Evolutionary conservation across 192 early-diverging fungal species (phyloP).

Genomic region (Rhizophlyctis rosea): DNA sequence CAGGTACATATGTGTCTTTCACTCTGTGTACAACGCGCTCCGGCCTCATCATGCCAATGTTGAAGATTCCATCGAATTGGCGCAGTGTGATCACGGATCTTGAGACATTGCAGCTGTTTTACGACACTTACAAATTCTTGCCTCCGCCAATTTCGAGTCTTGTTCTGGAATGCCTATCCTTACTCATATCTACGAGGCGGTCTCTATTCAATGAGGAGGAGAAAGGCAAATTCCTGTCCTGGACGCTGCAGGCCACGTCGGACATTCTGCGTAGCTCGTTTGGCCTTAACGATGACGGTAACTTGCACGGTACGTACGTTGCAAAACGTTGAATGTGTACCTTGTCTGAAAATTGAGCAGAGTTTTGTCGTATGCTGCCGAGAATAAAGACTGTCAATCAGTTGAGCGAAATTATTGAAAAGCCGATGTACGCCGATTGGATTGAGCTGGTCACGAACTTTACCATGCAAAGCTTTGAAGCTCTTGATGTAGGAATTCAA

Average conservation of each 20-base stretch:
- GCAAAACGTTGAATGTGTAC: neutral
- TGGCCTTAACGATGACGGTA: conserved; percentile 69
- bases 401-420: conserved; percentile 74
- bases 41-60: neutral
- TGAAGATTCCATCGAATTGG: conserved; percentile 78
- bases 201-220: conserved; percentile 81
- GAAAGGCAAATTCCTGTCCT: conserved; percentile 63
- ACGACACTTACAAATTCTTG: conserved; percentile 62
- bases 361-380: conserved; percentile 78
- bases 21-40: neutral
- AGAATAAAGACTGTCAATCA: conserved; percentile 81
- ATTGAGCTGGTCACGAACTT: conserved; percentile 62
- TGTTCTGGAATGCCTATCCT: conserved; percentile 74
- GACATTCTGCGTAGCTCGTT: conserved; percentile 60
- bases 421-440: conserved; percentile 64
- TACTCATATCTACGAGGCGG: conserved; percentile 75
- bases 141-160: conserved; percentile 50
- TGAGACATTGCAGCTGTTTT: conserved; percentile 68
- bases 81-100: conserved; percentile 67
- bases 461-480: conserved; percentile 60
- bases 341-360: conserved; percentile 21
- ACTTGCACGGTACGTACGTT: conserved; percentile 57
- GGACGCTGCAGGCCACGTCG: conserved; percentile 65
- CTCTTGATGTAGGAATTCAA: conserved; percentile 57
- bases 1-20: conserved; percentile 40